phyloP scores from a whole-genome alignment of 257 asterid genomes.

The Capsicum chinense region DNA sequence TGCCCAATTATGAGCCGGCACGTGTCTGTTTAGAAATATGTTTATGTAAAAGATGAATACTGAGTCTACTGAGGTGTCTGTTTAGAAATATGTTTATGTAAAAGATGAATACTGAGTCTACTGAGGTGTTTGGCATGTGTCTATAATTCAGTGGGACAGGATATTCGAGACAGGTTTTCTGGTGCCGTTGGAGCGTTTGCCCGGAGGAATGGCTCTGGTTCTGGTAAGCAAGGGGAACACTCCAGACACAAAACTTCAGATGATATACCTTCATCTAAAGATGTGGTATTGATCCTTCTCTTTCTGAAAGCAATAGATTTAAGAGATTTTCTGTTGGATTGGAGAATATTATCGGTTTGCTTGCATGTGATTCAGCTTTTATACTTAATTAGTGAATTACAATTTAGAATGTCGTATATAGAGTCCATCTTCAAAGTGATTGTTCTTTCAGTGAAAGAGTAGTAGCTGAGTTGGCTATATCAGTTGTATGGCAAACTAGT shows the following conservation, averaged over 20 bases:
- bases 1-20: background rate
- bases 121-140: slow-evolving; percentile 10
- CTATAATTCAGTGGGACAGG: slow-evolving; percentile 64
- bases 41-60: background rate
- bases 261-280: slow-evolving; percentile 85
- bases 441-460: background rate
- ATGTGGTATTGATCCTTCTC: slow-evolving; percentile 66
- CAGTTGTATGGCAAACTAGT: background rate
- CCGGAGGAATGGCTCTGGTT: slow-evolving; percentile 60
- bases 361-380: background rate
- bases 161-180: slow-evolving; percentile 73
- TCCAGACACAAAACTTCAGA: slow-evolving; percentile 67
- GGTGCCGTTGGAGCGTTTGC: slow-evolving; percentile 91
- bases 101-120: slow-evolving; percentile 11
- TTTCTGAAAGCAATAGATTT: background rate
- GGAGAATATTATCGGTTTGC: slow-evolving; percentile 14
- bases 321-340: background rate
- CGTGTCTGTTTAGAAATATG: background rate
- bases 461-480: background rate
- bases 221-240: slow-evolving; percentile 79
- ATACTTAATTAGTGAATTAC: slow-evolving; percentile 9
- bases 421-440: background rate
- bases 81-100: background rate
- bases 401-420: background rate
- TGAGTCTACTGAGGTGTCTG: slow-evolving; percentile 6